phyloP scores from a whole-genome alignment of 106 monocot species.

The Posidonia australis region DNA sequence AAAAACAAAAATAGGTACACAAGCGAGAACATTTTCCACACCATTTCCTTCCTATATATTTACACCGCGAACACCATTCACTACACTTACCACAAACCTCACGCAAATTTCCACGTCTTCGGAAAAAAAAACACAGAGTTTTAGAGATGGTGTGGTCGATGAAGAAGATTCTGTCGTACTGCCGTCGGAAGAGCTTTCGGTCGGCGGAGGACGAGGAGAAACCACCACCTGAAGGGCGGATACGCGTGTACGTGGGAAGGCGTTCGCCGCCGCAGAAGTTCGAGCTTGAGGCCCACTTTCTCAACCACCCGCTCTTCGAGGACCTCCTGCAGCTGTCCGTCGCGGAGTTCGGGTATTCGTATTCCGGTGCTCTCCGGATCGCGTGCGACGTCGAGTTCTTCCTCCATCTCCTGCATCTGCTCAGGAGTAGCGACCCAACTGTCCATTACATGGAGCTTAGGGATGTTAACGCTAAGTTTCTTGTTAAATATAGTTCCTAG shows the following conservation, averaged over 20 bases:
- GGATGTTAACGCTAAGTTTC: background rate
- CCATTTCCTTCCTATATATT: too few species aligned
- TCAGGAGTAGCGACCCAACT: background rate
- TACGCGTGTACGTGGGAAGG: conserved; percentile 3
- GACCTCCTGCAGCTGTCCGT: conserved; percentile 3
- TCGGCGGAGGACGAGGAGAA: background rate
- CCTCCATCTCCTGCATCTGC: background rate
- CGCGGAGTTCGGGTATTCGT: conserved; percentile 11
- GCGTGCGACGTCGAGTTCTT: conserved; percentile 10
- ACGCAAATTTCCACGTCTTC: too few species aligned
- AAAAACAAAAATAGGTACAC: too few species aligned
- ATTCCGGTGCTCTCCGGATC: conserved; percentile 10
- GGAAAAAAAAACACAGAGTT: too few species aligned
- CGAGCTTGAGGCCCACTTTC: conserved; percentile 3
- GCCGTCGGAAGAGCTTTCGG: background rate
- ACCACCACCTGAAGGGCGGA: background rate
- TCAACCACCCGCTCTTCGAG: conserved; percentile 10
- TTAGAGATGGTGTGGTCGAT: background rate
- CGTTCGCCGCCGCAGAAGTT: background rate
- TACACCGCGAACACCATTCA: too few species aligned
- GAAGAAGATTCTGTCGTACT: background rate
- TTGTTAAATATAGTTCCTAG: too few species aligned
- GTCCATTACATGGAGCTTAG: conserved; percentile 8
- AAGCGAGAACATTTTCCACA: too few species aligned
- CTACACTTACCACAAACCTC: too few species aligned